These are phyloP conservation scores for Fusarium euwallaceae DNA, from an alignment of 2,329 filamentous ascomycete genomes.

Conservation along the genomic window DNA sequence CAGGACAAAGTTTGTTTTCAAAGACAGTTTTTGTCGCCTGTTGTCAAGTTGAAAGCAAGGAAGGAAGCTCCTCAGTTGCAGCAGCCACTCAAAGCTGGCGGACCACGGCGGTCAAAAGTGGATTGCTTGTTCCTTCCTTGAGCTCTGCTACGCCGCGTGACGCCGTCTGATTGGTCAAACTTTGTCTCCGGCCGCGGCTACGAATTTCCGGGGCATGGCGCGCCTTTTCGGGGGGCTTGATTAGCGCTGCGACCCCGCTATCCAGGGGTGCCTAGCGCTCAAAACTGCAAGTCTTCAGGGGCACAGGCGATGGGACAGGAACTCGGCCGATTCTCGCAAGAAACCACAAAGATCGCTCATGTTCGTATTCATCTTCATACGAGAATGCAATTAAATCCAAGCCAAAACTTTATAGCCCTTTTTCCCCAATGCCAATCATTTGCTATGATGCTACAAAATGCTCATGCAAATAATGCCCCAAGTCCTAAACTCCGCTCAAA, in stretches of 20 bases:
- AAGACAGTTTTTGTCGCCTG: slow-evolving; percentile 18
- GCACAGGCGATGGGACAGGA: background rate
- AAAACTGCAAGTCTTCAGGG: slow-evolving; percentile 30
- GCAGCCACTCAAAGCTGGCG: slow-evolving; percentile 30
- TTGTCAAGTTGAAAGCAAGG: slow-evolving; percentile 2
- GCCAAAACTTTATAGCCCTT: slow-evolving; percentile 23
- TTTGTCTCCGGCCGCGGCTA: slow-evolving; percentile 24
- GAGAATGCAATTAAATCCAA: background rate
- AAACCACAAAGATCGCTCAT: slow-evolving; percentile 13
- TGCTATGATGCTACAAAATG: slow-evolving; percentile 12
- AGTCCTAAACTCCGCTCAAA: slow-evolving; percentile 21
- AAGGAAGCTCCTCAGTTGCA: slow-evolving; percentile 5
- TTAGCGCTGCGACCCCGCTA: slow-evolving; percentile 36
- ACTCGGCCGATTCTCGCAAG: slow-evolving; percentile 7
- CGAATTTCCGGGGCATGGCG: slow-evolving; percentile 30
- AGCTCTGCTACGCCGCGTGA: slow-evolving; percentile 18
- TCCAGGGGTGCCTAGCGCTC: slow-evolving; percentile 37
- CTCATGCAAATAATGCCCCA: background rate
- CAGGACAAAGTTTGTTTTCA: slow-evolving; percentile 1
- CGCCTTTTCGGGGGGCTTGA: slow-evolving; percentile 2
- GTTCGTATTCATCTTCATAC: slow-evolving; percentile 14
- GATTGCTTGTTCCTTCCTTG: slow-evolving; percentile 1
- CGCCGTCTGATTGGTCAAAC: slow-evolving; percentile 23
- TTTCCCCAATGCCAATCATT: slow-evolving; percentile 1
- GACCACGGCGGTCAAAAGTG: slow-evolving; percentile 7